Evolutionary conservation across 2,329 filamentous ascomycete species (phyloP).

Genomic region (Teratosphaeria epicoccoides): DNA sequence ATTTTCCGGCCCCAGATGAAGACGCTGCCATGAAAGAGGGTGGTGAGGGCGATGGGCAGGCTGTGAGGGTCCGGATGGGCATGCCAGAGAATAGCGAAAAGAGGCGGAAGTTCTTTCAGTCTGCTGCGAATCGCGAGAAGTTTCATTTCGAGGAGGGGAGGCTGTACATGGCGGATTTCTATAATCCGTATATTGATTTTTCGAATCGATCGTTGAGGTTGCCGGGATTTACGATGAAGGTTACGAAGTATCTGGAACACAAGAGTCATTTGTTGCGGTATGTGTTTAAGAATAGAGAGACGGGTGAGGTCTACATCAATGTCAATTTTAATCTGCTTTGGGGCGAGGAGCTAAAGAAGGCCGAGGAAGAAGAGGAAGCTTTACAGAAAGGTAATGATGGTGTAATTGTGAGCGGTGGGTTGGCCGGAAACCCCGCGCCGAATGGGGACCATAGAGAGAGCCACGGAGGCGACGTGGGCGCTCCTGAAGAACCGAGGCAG

Average conservation of each 20-base stretch:
- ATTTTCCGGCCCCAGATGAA: slow-evolving; percentile 20
- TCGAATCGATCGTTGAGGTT: slow-evolving; percentile 35
- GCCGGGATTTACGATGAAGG: slow-evolving; percentile 35
- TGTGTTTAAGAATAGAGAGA: slow-evolving; percentile 34
- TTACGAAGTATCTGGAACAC: slow-evolving; percentile 37
- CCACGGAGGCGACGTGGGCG: not conserved
- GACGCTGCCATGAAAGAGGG: slow-evolving; percentile 29
- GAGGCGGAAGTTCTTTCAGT: slow-evolving; percentile 35
- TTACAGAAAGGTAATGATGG: not conserved
- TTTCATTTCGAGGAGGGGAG: slow-evolving; percentile 36
- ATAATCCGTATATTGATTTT: slow-evolving; percentile 40
- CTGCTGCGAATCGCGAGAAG: slow-evolving; percentile 23
- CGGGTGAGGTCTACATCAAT: slow-evolving; percentile 33
- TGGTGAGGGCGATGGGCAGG: slow-evolving; percentile 28
- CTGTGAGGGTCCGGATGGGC: slow-evolving; percentile 17
- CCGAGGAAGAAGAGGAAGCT: slow-evolving; percentile 20
- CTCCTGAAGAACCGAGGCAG: too few species aligned
- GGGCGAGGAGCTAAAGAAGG: slow-evolving; percentile 31
- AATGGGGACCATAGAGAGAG: not conserved
- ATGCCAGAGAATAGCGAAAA: slow-evolving; percentile 33
- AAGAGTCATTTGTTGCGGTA: slow-evolving; percentile 38
- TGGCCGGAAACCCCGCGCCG: not conserved
- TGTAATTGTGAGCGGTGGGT: not conserved
- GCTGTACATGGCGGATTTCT: slow-evolving; percentile 37
- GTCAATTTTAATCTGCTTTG: slow-evolving; percentile 38